These are phyloP conservation scores for Trypanosomatidae sp. DNA, from an alignment of 208 protist species.

Conservation along the genomic window DNA sequence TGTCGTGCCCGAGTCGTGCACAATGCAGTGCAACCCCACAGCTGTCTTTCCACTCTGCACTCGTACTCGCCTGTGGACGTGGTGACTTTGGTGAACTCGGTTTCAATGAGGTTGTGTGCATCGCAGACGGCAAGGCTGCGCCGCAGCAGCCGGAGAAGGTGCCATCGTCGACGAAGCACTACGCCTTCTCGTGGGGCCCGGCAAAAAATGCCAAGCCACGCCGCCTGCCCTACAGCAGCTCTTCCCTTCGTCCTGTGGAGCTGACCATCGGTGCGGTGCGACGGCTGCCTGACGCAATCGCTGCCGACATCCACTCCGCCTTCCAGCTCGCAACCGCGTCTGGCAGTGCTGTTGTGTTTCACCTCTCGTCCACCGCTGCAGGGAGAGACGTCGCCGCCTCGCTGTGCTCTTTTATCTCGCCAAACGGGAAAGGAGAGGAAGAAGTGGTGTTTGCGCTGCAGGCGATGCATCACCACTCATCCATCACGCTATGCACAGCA, in stretches of 20 bases:
- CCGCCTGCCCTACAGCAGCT: slow-evolving; percentile 17
- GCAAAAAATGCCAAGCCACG: slow-evolving; percentile 12
- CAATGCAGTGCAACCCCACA: too few relatives aligned
- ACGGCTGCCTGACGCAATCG: neutral
- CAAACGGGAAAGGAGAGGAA: too few relatives aligned
- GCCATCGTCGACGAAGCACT: slow-evolving; percentile 18
- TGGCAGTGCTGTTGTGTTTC: too few relatives aligned
- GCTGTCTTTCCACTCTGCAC: too few relatives aligned
- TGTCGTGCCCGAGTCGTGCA: too few relatives aligned
- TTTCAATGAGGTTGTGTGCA: too few relatives aligned
- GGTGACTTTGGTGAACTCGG: slow-evolving; percentile 90
- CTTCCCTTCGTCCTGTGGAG: slow-evolving; percentile 13
- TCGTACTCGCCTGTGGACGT: too few relatives aligned
- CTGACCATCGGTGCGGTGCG: slow-evolving; percentile 5
- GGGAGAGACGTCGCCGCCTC: too few relatives aligned
- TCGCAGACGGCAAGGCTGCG: slow-evolving; percentile 61
- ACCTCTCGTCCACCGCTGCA: too few relatives aligned
- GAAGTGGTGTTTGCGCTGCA: slow-evolving; percentile 39
- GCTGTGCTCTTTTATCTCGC: too few relatives aligned
- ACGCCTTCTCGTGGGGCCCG: slow-evolving; percentile 34
- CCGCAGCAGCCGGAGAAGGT: slow-evolving; percentile 28
- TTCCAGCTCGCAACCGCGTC: neutral
- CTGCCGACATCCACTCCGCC: neutral
- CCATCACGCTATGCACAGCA: too few relatives aligned
- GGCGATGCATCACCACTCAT: slow-evolving; percentile 82